Conservation (phyloP, 345 rosid species). For the thale cress (Arabidopsis thaliana) region DNA sequence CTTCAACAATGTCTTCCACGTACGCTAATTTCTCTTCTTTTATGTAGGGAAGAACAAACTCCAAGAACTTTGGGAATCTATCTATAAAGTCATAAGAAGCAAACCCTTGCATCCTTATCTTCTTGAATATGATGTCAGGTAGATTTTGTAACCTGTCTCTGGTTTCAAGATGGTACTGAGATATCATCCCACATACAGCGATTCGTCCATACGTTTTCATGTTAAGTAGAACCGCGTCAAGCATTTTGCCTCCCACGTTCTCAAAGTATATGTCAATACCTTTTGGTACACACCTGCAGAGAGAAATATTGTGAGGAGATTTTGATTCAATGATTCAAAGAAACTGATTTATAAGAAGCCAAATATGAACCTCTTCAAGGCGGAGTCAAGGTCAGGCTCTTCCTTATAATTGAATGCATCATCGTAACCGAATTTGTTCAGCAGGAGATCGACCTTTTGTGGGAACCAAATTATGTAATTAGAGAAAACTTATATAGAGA, state of each 20-base stretch:
- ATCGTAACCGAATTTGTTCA: slow-evolving; percentile 57
- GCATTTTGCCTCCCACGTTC: slow-evolving; percentile 59
- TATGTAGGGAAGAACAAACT: slow-evolving; percentile 47
- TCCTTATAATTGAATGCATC: slow-evolving; percentile 69
- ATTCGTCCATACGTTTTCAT: slow-evolving; percentile 49
- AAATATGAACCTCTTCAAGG: slow-evolving; percentile 46
- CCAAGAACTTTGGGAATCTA: slow-evolving; percentile 46
- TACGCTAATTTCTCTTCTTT: slow-evolving; percentile 48
- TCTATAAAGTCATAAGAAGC: slow-evolving; percentile 30
- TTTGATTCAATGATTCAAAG: neutral
- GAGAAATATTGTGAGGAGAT: neutral
- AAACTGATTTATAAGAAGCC: neutral
- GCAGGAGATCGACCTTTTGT: slow-evolving; percentile 49
- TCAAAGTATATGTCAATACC: slow-evolving; percentile 63
- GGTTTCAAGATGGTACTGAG: slow-evolving; percentile 50
- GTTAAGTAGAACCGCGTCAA: slow-evolving; percentile 56
- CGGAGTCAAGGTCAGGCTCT: slow-evolving; percentile 50
- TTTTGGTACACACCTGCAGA: slow-evolving; percentile 49
- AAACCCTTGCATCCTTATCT: slow-evolving; percentile 52
- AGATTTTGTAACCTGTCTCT: slow-evolving; percentile 45
- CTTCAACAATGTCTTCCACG: slow-evolving; percentile 57
- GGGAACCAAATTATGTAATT: neutral
- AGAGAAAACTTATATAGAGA: neutral
- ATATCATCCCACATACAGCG: slow-evolving; percentile 55
- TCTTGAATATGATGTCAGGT: slow-evolving; percentile 23